phyloP scores from a whole-genome alignment of 1,284 basidiomycete genomes.

The Papiliotrema flavescens region DNA sequence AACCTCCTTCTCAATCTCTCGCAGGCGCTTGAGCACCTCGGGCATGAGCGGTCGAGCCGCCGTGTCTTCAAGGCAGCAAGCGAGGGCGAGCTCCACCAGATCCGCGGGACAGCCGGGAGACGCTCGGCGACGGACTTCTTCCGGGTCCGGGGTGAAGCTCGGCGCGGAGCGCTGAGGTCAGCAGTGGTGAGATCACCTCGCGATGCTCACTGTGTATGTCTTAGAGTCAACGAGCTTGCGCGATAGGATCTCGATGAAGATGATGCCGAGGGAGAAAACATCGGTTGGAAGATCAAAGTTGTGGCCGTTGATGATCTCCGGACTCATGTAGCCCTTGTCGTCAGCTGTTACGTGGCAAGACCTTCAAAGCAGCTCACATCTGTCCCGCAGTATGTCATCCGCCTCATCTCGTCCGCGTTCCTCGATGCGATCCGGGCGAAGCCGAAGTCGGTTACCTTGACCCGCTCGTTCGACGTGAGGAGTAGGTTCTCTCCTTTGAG shows the following conservation, averaged over 20 bases:
- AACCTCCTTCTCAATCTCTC: conserved; percentile 75
- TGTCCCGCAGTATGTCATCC: conserved; percentile 94
- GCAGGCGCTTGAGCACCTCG: conserved; percentile 68
- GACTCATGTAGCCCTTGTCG: conserved; percentile 54
- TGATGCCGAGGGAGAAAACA: conserved; percentile 89
- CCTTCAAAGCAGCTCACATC: conserved; percentile 56
- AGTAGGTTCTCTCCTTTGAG: conserved; percentile 97
- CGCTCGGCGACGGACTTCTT: conserved; percentile 68
- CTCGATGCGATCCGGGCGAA: conserved; percentile 77
- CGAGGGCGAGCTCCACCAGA: conserved; percentile 72
- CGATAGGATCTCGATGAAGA: conserved; percentile 86
- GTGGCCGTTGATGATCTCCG: conserved; percentile 86
- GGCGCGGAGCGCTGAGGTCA: conserved; percentile 63
- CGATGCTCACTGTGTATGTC: conserved; percentile 59
- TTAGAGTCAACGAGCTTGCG: conserved; percentile 73
- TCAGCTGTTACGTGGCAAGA: conserved; percentile 2
- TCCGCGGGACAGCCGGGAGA: conserved; percentile 72
- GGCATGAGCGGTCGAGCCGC: conserved; percentile 69
- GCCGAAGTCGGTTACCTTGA: conserved; percentile 96
- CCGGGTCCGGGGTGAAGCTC: conserved; percentile 68
- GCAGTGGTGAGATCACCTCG: neutral
- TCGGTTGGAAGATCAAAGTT: conserved; percentile 92
- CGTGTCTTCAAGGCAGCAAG: conserved; percentile 72
- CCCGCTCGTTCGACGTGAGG: conserved; percentile 83
- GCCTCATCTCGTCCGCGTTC: conserved; percentile 82